Evolutionary conservation across 257 asterid species (phyloP).

Genomic region (Capsicum pubescens): DNA sequence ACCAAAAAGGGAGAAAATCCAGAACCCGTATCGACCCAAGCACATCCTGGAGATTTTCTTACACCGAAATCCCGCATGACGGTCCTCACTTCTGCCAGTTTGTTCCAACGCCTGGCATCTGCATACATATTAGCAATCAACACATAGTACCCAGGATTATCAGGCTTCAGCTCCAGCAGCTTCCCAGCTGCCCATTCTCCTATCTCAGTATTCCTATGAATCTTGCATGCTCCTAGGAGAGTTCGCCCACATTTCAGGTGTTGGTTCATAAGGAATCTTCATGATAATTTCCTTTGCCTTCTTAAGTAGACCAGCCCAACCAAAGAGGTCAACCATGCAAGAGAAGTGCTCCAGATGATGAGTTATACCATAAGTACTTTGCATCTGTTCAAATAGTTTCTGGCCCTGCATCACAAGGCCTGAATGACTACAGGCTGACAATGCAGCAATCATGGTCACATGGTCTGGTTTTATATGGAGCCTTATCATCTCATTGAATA

Average conservation of each 20-base stretch:
- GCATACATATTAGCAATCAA: slow-evolving; percentile 89
- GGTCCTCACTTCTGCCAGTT: slow-evolving; percentile 68
- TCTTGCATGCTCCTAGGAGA: slow-evolving; percentile 75
- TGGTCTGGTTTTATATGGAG: slow-evolving; percentile 69
- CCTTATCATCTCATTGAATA: slow-evolving; percentile 72
- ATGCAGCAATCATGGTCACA: slow-evolving; percentile 71
- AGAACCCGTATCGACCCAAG: slow-evolving; percentile 74
- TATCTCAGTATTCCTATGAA: slow-evolving; percentile 67
- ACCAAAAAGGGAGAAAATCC: slow-evolving; percentile 70
- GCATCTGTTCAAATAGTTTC: slow-evolving; percentile 65
- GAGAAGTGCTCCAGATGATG: slow-evolving; percentile 77
- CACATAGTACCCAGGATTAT: slow-evolving; percentile 70
- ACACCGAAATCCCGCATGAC: slow-evolving; percentile 82
- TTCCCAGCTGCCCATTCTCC: slow-evolving; percentile 94
- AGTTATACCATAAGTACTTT: slow-evolving; percentile 47
- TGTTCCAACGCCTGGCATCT: slow-evolving; percentile 77
- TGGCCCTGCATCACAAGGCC: slow-evolving; percentile 73
- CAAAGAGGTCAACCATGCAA: slow-evolving; percentile 87
- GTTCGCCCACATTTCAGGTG: slow-evolving; percentile 87
- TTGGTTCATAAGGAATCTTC: slow-evolving; percentile 68
- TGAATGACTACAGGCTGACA: slow-evolving; percentile 92
- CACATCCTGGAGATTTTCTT: slow-evolving; percentile 80
- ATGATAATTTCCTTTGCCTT: slow-evolving; percentile 61
- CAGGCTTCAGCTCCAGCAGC: slow-evolving; percentile 67
- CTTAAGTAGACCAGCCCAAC: slow-evolving; percentile 72